A percentile compares a stretch with the other conserved stretches of the same genome.
Evolutionary conservation across 139 green algal genomes (phyloP).

Genomic region (Raphidocelis subcapitata): DNA sequence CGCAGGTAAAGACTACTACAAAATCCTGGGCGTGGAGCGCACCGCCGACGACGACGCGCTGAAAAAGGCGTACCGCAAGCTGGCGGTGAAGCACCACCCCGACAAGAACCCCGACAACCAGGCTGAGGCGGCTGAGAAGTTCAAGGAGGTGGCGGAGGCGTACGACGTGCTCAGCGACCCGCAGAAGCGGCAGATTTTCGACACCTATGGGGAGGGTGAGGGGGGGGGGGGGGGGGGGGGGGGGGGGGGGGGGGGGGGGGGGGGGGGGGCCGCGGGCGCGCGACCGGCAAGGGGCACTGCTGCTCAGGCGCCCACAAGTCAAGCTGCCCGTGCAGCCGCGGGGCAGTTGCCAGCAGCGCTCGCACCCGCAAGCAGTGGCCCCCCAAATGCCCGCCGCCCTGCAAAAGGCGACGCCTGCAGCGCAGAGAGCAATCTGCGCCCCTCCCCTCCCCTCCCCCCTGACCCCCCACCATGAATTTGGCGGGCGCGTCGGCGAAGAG

Average conservation of each 20-base stretch:
- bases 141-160: conserved; percentile 82
- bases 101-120: conserved; percentile 56
- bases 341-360: too few species aligned
- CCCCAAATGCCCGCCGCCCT: too few species aligned
- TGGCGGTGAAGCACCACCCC: conserved; percentile 80
- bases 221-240: conserved; percentile 21
- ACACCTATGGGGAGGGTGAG: conserved; percentile 78
- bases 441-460: not conserved
- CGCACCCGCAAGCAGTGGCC: too few species aligned
- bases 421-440: too few species aligned
- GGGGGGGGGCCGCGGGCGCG: too few species aligned
- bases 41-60: conserved; percentile 64
- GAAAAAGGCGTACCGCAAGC: conserved; percentile 84
- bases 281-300: too few species aligned
- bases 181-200: conserved; percentile 78
- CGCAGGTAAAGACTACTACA: conserved; percentile 66
- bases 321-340: too few species aligned
- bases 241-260: not conserved
- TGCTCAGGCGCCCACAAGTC: too few species aligned
- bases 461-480: conserved; percentile 58
- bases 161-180: conserved; percentile 82
- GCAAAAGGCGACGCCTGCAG: too few species aligned
- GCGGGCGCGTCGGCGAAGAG: conserved; percentile 53
- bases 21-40: conserved; percentile 65
- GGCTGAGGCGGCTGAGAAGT: conserved; percentile 60